Percentiles rank a stretch among this genome's conserved stretches.
Conservation (phyloP, 306 rosid species). For the Prunus salicina region DNA sequence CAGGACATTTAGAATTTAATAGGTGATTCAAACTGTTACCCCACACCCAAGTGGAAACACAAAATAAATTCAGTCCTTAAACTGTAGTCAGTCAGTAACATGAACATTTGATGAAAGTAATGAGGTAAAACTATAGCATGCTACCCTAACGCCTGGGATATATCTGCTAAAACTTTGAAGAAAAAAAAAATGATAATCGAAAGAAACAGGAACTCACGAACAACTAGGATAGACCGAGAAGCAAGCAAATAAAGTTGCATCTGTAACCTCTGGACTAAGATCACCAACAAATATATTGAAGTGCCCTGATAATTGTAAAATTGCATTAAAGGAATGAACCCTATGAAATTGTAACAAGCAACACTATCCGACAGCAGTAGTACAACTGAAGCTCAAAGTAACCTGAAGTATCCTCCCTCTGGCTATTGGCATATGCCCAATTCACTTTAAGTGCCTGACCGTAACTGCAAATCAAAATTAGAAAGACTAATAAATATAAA, state of each 20-base stretch:
- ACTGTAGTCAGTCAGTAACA: constrained; percentile 9
- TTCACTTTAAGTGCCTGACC: constrained; percentile 86
- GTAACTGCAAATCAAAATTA: constrained; percentile 46
- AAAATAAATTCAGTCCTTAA: constrained; percentile 20
- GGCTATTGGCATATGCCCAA: constrained; percentile 92
- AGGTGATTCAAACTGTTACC: background rate
- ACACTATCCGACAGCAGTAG: constrained; percentile 12
- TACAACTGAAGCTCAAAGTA: constrained; percentile 14
- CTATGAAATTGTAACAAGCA: constrained; percentile 13
- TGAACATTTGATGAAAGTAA: background rate
- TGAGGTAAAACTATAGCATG: constrained; percentile 20
- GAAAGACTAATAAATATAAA: background rate
- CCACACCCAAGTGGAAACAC: background rate
- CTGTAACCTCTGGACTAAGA: constrained; percentile 93
- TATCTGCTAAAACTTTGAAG: constrained; percentile 15
- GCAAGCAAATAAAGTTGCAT: constrained; percentile 78
- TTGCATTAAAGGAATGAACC: constrained; percentile 40
- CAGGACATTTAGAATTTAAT: background rate
- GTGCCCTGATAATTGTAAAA: constrained; percentile 65
- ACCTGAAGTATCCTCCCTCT: constrained; percentile 94
- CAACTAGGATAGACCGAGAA: constrained; percentile 73
- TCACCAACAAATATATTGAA: constrained; percentile 83
- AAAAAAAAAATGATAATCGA: background rate
- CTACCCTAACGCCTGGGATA: constrained; percentile 13
- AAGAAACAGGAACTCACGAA: constrained; percentile 58